Percentiles rank a stretch among this genome's conserved stretches.
These are phyloP conservation scores for Sclerotinia borealis DNA, from an alignment of 2,329 filamentous ascomycete genomes.

Conservation along the genomic window DNA sequence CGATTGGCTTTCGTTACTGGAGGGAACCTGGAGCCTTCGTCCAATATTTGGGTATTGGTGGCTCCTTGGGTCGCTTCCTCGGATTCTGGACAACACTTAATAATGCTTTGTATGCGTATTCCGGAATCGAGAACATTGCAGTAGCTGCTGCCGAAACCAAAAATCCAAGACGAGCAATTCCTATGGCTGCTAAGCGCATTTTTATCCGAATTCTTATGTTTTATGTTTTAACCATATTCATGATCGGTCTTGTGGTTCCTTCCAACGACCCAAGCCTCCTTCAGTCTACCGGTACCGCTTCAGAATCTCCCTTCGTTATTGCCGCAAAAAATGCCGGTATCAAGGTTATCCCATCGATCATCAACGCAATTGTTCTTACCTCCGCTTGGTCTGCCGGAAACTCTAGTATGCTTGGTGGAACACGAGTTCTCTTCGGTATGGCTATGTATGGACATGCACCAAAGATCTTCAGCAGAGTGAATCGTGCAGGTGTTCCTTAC, in stretches of 20 bases:
- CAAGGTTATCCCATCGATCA: conserved; percentile 59
- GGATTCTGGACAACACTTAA: conserved; percentile 39
- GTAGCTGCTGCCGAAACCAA: conserved; percentile 50
- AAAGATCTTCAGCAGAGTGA: conserved; percentile 46
- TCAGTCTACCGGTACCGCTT: conserved; percentile 41
- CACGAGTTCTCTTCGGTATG: conserved; percentile 53
- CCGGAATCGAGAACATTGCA: conserved; percentile 46
- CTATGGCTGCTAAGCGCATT: conserved; percentile 43
- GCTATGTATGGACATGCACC: conserved; percentile 50
- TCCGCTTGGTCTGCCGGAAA: conserved; percentile 67
- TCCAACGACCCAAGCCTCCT: conserved; percentile 45
- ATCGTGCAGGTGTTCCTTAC: conserved; percentile 50
- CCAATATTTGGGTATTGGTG: conserved; percentile 50
- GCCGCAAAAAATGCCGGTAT: conserved; percentile 64
- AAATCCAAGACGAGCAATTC: conserved; percentile 47
- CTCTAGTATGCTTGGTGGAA: conserved; percentile 54
- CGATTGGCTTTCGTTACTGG: conserved; percentile 50
- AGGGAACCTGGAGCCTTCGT: conserved; percentile 58
- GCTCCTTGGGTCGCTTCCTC: conserved; percentile 55
- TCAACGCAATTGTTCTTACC: conserved; percentile 72
- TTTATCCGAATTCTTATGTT: conserved; percentile 52
- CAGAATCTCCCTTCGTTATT: conserved; percentile 61
- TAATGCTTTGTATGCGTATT: conserved; percentile 41
- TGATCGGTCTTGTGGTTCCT: conserved; percentile 51
- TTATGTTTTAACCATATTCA: conserved; percentile 42